These are phyloP conservation scores for Paecilomyces variotii DNA, from an alignment of 2,329 filamentous ascomycete genomes.

Conservation along the genomic window DNA sequence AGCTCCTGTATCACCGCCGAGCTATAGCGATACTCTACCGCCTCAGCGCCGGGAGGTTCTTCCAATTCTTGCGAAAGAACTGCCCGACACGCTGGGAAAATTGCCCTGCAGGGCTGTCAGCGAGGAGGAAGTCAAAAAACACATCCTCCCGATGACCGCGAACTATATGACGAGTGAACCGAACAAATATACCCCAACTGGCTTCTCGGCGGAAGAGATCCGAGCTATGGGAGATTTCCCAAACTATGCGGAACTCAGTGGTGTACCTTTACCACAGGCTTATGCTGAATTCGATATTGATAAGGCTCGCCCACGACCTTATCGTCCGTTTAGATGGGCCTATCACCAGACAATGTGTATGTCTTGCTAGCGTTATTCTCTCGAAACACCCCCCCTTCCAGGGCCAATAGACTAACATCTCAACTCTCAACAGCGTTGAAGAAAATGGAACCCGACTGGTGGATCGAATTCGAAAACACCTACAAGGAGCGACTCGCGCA, in stretches of 20 bases:
- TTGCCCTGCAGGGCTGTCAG: slow-evolving; percentile 17
- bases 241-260: slow-evolving; percentile 66
- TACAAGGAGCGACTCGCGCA: slow-evolving; percentile 62
- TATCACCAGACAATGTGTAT: slow-evolving; percentile 91
- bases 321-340: slow-evolving; percentile 71
- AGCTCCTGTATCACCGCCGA: slow-evolving; percentile 18
- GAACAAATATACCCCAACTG: slow-evolving; percentile 53
- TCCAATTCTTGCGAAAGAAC: slow-evolving; percentile 16
- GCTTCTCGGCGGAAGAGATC: slow-evolving; percentile 63
- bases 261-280: slow-evolving; percentile 60
- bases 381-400: too few species aligned
- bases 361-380: slow-evolving; percentile 15
- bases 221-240: slow-evolving; percentile 67
- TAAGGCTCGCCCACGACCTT: slow-evolving; percentile 63
- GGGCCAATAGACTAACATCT: neutral
- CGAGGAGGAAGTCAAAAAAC: slow-evolving; percentile 25
- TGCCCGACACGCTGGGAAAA: slow-evolving; percentile 1
- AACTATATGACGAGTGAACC: slow-evolving; percentile 30
- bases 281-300: slow-evolving; percentile 60
- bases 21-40: slow-evolving; percentile 45
- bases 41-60: slow-evolving; percentile 45
- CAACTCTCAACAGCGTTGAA: slow-evolving; percentile 51
- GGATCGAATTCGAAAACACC: slow-evolving; percentile 75
- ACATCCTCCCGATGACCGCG: slow-evolving; percentile 33
- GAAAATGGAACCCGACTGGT: slow-evolving; percentile 75